A percentile compares a stretch with the other conserved stretches of the same genome.
Evolutionary conservation across 768 basidiomycete species (phyloP).

Genomic region (Lentinula aciculospora): DNA sequence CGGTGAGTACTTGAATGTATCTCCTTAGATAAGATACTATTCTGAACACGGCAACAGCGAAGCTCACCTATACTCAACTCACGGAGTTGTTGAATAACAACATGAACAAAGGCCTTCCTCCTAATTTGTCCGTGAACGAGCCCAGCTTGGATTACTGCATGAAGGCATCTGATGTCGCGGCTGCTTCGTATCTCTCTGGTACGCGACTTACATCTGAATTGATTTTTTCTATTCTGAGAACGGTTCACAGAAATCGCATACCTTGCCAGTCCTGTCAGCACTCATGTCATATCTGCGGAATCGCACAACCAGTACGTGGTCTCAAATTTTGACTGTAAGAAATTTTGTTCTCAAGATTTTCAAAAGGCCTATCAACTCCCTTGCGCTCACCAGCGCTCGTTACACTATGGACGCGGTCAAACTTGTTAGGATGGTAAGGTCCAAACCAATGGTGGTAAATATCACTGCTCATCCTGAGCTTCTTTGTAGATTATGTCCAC

Average conservation of each 20-base stretch:
- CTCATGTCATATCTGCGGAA: slow-evolving; percentile 2
- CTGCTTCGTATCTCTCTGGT: slow-evolving; percentile 44
- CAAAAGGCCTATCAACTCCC: neutral
- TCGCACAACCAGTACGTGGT: neutral
- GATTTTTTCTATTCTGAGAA: neutral
- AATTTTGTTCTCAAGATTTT: neutral
- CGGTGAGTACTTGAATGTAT: neutral
- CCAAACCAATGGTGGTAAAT: neutral
- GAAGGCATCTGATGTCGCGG: slow-evolving; percentile 57
- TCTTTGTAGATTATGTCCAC: neutral
- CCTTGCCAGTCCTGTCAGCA: neutral
- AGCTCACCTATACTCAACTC: slow-evolving; percentile 35
- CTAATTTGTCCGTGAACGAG: slow-evolving; percentile 46
- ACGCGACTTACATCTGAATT: neutral
- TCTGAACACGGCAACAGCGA: slow-evolving; percentile 20
- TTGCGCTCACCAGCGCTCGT: neutral
- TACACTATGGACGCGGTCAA: neutral
- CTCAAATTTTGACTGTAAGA: neutral
- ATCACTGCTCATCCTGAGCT: neutral
- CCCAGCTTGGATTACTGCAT: slow-evolving; percentile 53
- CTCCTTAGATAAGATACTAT: slow-evolving; percentile 22
- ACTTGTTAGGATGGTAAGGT: neutral
- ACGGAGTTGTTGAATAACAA: slow-evolving; percentile 48
- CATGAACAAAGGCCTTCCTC: slow-evolving; percentile 58
- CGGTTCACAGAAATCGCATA: slow-evolving; percentile 36